These are phyloP conservation scores for Candida sanyaensis DNA, from an alignment of 1,139 yeast genomes.

Conservation along the genomic window DNA sequence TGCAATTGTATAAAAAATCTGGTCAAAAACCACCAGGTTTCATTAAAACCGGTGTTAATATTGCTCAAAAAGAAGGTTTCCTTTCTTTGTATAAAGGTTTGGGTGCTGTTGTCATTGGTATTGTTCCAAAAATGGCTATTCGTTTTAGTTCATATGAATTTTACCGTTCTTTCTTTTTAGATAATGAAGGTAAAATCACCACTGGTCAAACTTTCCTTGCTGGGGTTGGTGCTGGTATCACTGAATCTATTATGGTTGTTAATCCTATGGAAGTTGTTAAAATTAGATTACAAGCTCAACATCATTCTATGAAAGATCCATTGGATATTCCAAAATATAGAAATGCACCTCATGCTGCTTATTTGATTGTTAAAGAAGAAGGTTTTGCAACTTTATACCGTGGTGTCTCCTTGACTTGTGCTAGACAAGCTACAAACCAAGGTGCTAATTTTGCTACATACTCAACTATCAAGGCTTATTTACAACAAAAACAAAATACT, in stretches of 20 bases:
- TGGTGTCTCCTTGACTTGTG: slow-evolving; percentile 95
- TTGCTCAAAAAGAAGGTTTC: slow-evolving; percentile 79
- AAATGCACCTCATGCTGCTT: slow-evolving; percentile 91
- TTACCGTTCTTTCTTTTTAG: slow-evolving; percentile 70
- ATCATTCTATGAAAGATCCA: slow-evolving; percentile 85
- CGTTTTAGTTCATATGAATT: slow-evolving; percentile 93
- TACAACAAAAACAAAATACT: slow-evolving; percentile 65
- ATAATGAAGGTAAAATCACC: slow-evolving; percentile 67
- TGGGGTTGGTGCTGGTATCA: slow-evolving; percentile 97
- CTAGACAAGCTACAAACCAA: slow-evolving; percentile 97
- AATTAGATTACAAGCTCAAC: slow-evolving; percentile 95
- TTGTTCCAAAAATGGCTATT: slow-evolving; percentile 97
- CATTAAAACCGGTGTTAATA: slow-evolving; percentile 74
- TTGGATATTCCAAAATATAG: slow-evolving; percentile 80
- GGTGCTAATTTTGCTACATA: slow-evolving; percentile 98
- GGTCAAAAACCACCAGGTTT: slow-evolving; percentile 82
- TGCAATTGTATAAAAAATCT: slow-evolving; percentile 79
- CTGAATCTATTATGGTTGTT: slow-evolving; percentile 93
- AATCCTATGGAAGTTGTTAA: slow-evolving; percentile 98
- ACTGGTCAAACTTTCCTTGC: slow-evolving; percentile 79
- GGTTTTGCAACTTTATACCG: slow-evolving; percentile 87
- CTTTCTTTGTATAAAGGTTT: slow-evolving; percentile 91
- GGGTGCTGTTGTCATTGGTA: slow-evolving; percentile 96
- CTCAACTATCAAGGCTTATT: slow-evolving; percentile 74
- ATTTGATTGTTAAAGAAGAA: slow-evolving; percentile 84